Base-by-base conservation (phyloP, 2,329 filamentous ascomycete genomes). In the Phyllosticta citribraziliensis region DNA sequence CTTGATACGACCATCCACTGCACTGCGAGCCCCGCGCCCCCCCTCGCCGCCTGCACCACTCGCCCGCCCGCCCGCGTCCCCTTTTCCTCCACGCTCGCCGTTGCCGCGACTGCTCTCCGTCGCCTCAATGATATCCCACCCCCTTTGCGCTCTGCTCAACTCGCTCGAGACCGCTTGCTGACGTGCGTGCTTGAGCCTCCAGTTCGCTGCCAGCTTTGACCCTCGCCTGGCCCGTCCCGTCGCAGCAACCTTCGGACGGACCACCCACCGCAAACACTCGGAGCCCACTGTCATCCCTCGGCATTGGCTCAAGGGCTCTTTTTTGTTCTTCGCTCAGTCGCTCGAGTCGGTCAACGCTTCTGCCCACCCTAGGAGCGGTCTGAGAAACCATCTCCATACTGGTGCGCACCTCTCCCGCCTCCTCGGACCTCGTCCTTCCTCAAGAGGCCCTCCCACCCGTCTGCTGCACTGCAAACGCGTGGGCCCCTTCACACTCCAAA, bases 81-180 rank as follows among this genome's bases (percentile, higher is more conserved):
- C 69, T 72, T 68, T 73, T 72, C 70, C 57, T 66, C 68, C 69
- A 67, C 60, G 67, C 68, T 64, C 64, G n/a, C 55, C 50, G 47
- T 50, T 50, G 51, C 52, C 55, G 20, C 53, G 53, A 55, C 22
- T 30, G 25, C 60, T 50, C 51, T 12, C 24, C 33, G 20, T 40
- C n/a, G 19, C 60, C 30, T 55, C 55, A 57, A 33, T 57, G 40
- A 47, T 17, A 55, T 2, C 22, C 22, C 22, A 22, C 22, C 55
- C n/a, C 52, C 47, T 33, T 51, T 40, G 52, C 50, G 50, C 51
- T 55, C 52, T 40, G 9, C 19, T 20, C 52, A 14, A 47, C 20
- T 10, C 27, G 5, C 35, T 52, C 47, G 53, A 52, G 58, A 61
- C 54, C 54, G 33, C 50, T 52, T 52, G 54, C 58, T 56, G 58